Evolutionary conservation across 345 rosid species (phyloP).

Genomic region (Boechera retrofracta): DNA sequence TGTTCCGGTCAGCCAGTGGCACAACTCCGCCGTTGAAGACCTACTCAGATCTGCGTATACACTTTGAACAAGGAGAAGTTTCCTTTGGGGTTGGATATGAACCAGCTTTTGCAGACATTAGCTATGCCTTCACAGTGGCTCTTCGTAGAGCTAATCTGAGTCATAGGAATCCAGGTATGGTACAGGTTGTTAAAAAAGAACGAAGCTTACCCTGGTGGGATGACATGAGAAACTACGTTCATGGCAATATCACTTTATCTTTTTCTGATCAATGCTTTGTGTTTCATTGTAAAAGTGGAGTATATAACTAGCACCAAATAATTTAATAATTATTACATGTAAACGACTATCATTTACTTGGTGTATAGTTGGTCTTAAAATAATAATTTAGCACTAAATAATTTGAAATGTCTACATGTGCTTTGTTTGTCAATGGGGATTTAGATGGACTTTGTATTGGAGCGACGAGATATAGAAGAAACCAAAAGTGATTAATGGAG

Average conservation of each 20-base stretch:
- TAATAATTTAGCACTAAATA: not conserved
- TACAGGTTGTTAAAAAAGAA: slow-evolving; percentile 77
- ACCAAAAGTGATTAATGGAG: not conserved
- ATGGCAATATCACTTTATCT: slow-evolving; percentile 71
- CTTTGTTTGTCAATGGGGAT: not conserved
- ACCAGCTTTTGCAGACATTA: slow-evolving; percentile 89
- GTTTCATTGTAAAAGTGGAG: too few species aligned
- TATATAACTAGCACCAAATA: too few species aligned
- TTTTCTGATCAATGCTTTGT: slow-evolving; percentile 44
- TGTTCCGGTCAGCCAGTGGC: slow-evolving; percentile 95
- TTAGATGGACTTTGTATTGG: not conserved
- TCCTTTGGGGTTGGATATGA: slow-evolving; percentile 96
- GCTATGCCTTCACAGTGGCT: slow-evolving; percentile 96
- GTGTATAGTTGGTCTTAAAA: not conserved
- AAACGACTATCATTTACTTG: too few species aligned
- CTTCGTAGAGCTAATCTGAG: slow-evolving; percentile 97
- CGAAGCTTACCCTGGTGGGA: slow-evolving; percentile 99
- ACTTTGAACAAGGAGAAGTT: slow-evolving; percentile 77
- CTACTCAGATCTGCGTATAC: slow-evolving; percentile 80
- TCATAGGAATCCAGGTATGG: slow-evolving; percentile 61
- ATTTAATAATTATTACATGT: too few species aligned
- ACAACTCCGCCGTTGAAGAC: slow-evolving; percentile 96
- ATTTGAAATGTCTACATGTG: too few species aligned
- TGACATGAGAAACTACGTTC: slow-evolving; percentile 95
- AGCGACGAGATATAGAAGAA: not conserved